phyloP scores from a whole-genome alignment of 108 stramenopile genomes.

The Conticribra guillardii region DNA sequence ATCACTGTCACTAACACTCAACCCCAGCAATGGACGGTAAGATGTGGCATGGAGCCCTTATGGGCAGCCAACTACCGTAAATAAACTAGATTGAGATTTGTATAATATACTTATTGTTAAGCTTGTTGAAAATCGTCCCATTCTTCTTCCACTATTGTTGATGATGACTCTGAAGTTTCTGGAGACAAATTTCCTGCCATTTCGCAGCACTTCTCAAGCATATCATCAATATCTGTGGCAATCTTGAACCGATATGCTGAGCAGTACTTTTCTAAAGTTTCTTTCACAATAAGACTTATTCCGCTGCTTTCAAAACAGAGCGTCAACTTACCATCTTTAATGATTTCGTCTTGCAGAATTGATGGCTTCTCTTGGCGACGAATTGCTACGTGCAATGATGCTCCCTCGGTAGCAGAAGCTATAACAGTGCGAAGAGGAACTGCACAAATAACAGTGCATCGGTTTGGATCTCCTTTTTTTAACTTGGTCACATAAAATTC shows the following conservation, averaged over 20 bases:
- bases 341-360: conserved; percentile 19
- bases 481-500: conserved; percentile 66
- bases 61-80: no score
- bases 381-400: conserved; percentile 74
- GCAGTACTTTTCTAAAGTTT: conserved; percentile 64
- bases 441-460: conserved; percentile 56
- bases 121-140: conserved; percentile 37
- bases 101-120: neutral
- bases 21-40: no score
- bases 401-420: conserved; percentile 65
- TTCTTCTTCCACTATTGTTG: neutral
- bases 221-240: conserved; percentile 28
- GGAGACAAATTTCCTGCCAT: conserved; percentile 3
- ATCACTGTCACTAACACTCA: no score
- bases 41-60: no score
- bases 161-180: neutral
- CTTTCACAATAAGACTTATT: conserved; percentile 58
- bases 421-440: conserved; percentile 68
- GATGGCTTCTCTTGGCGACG: conserved; percentile 43
- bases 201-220: conserved; percentile 28
- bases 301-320: conserved; percentile 62
- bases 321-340: conserved; percentile 78
- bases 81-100: neutral
- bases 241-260: conserved; percentile 24
- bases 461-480: conserved; percentile 37